Conservation (phyloP, 1,284 basidiomycete species). For the Puccinia novopanici region DNA sequence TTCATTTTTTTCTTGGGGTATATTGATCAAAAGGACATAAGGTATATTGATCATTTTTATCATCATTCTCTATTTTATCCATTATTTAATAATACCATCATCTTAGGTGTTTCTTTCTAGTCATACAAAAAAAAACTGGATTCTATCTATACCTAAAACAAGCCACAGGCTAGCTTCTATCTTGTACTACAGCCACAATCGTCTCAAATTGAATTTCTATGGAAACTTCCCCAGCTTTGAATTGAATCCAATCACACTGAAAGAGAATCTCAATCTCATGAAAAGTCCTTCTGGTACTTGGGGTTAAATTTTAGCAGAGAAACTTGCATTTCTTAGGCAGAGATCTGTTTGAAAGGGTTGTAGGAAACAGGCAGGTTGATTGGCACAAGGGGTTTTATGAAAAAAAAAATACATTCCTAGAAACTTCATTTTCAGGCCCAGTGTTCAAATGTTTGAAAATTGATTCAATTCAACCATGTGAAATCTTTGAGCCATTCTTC, state of each 20-base stretch:
- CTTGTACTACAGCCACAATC: neutral
- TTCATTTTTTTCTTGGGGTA: no score
- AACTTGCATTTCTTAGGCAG: conserved; percentile 16
- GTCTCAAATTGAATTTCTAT: neutral
- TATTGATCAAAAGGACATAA: neutral
- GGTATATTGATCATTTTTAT: conserved; percentile 13
- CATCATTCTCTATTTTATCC: no score
- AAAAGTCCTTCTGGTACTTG: neutral
- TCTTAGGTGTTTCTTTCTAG: no score
- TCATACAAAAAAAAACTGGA: no score
- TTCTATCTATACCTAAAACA: neutral
- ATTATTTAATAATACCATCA: no score
- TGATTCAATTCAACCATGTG: neutral
- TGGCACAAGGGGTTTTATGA: neutral
- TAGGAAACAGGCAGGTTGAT: no score
- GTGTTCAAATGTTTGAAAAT: conserved; percentile 2
- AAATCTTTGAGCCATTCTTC: neutral
- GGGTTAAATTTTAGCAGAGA: neutral
- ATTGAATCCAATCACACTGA: conserved; percentile 30
- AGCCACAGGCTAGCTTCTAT: neutral
- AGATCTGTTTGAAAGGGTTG: conserved; percentile 3
- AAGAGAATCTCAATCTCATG: conserved; percentile 8
- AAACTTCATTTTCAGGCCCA: neutral
- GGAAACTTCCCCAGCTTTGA: conserved; percentile 1
- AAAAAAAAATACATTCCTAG: neutral